Evolutionary conservation across 2,329 filamentous ascomycete species (phyloP), one percentile per base, ranked within the genome.

Genomic region (Leptodontidium sp.): DNA sequence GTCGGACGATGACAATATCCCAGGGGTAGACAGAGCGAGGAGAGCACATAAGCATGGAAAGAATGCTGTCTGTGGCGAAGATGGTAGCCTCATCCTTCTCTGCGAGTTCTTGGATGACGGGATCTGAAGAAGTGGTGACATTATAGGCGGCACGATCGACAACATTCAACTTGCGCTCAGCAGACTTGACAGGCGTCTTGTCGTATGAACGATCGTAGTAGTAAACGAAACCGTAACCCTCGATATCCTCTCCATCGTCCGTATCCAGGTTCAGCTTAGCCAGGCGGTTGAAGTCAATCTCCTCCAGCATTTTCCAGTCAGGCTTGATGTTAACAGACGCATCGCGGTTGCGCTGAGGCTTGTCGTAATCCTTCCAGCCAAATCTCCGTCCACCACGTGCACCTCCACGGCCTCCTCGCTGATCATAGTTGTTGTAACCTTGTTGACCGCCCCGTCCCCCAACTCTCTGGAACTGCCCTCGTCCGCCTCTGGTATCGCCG

Each of bases 1-100:
- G 93, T 81, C 93, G 91, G 72, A 93, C 86, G 78, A 99, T 97
- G 79, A 99, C 91, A 77, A 99, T 91, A 82, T 99, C 96, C 96
- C 96, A 99, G 53, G 94, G 94, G 86, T 98, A 98, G 72, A 99
- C 93, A 68, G 93, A 97, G 78, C 97, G 93, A 69, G 96, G 93
- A 63, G 96, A 90, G 83, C 96, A 99, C 96, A 99, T 99, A 77
- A 99, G 91, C 94, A 98, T 98, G 74, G 95, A 98, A 69, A 99
- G 89, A 77, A 99, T 94, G 83, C 91, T 97, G 82, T 98, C 94
- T 55, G 96, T 98, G 72, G 96, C 94, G 79, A 98, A 99, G 78
- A 99, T 95, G 75, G 93, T 96, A 58, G 94, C 96, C 84, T 98
- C 94, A 78, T 97, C 90, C 85, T 94, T 97, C 77, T 98, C 95